These are phyloP conservation scores for Verruconis gallopava DNA, from an alignment of 2,329 filamentous ascomycete species.

Conservation along the genomic window DNA sequence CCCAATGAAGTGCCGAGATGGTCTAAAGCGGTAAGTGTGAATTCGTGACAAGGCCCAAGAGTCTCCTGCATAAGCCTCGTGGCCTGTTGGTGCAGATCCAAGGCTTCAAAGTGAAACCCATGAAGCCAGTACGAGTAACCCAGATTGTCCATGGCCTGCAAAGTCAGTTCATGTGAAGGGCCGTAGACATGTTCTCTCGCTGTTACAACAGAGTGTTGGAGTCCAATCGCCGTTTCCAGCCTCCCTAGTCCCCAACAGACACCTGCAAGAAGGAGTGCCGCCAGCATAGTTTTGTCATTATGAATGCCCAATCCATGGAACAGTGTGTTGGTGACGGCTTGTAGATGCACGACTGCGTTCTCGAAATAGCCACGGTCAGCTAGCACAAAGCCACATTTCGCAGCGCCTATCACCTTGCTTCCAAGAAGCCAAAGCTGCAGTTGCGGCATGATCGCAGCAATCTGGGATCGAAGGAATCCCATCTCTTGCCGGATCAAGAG, in stretches of 20 bases:
- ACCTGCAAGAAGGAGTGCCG: slow-evolving; percentile 15
- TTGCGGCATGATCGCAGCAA: too few relatives aligned
- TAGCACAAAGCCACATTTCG: slow-evolving; percentile 20
- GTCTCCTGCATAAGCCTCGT: slow-evolving; percentile 10
- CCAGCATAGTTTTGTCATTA: slow-evolving; percentile 14
- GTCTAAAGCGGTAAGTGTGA: slow-evolving; percentile 13
- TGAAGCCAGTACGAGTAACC: slow-evolving; percentile 14
- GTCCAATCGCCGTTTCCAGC: slow-evolving; percentile 15
- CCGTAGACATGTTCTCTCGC: slow-evolving; percentile 15
- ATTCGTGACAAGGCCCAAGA: slow-evolving; percentile 13
- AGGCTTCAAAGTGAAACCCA: slow-evolving; percentile 16
- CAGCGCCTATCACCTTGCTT: slow-evolving; percentile 13
- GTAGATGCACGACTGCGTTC: slow-evolving; percentile 18
- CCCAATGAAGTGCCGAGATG: slow-evolving; percentile 13
- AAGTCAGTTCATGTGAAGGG: slow-evolving; percentile 16
- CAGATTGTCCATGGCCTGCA: slow-evolving; percentile 17
- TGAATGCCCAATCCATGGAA: slow-evolving; percentile 15
- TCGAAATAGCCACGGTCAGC: slow-evolving; percentile 14
- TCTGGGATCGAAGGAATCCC: too few relatives aligned
- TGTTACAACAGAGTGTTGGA: slow-evolving; percentile 16
- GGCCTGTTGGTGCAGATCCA: slow-evolving; percentile 12
- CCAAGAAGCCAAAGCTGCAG: slow-evolving; percentile 10
- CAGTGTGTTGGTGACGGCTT: slow-evolving; percentile 16
- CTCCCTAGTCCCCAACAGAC: slow-evolving; percentile 15
- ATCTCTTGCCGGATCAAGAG: slow-evolving; percentile 10